Base-by-base conservation (phyloP, 257 asterid species). In the Scutellaria minor region DNA sequence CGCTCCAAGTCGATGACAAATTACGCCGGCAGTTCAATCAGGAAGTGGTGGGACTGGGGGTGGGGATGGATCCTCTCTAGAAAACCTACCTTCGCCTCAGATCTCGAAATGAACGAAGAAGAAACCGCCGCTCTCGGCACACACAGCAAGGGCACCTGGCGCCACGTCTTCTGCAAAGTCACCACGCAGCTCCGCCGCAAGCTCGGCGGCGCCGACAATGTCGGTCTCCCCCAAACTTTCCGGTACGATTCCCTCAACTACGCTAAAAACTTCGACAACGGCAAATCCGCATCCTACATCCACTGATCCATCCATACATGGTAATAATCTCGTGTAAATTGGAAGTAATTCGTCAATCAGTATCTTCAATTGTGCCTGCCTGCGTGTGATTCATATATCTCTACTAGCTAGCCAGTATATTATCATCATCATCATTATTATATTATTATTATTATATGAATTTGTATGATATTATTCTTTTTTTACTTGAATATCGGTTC, bases 11-110 rank as follows among this genome's bases (percentile, higher is more conserved):
- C 97, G 15, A 54, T 88, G 20, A 81, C 90, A 5, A 5, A 31
- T 8, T 70, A 67, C 57, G 89, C 93, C 5, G 90, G 87, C 47
- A 71, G 51, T 64, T 87, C 96, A 15, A 81, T 86, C 45, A 77
- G 81, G 64, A 75, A 80, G 80, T 94, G 98, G 98, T 94, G 98
- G 98, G 87, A 77, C 0, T 84, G 87, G 92, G 96, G 96, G 47
- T 82, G 83, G 88, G 82, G 77, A 4, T 89, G 96, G 98, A 78
- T 89, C 83, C 85, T 89, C 66, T 85, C 96, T 18, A 80, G 89
- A 13, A 93, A 86, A 52, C 97, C 91, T 7, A 57, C 85, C 7
- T 89, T 93, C 71, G 96, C 92, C 69, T 13, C 69, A 59, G 98
- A 93, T 89, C 90, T 93, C 75, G 97, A 93, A 83, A 85, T 93